These are phyloP conservation scores for Tricholoma sp. DNA, from an alignment of 768 basidiomycete species.

Conservation along the genomic window DNA sequence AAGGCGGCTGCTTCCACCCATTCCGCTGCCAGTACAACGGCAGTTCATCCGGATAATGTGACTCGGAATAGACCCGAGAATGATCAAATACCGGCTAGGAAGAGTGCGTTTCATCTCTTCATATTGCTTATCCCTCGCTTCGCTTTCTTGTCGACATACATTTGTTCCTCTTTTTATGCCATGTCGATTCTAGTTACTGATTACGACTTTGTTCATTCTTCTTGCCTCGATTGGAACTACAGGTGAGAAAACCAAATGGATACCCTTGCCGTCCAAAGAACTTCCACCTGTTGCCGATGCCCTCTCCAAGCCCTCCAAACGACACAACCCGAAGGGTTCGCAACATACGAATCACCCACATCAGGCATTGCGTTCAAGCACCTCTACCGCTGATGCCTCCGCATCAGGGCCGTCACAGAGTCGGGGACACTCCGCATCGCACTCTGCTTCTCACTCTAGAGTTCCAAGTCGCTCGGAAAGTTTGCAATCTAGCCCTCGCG, in stretches of 20 bases:
- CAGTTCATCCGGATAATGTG: conserved; percentile 7
- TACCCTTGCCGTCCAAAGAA: conserved; percentile 51
- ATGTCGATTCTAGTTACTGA: not conserved
- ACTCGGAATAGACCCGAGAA: conserved; percentile 2
- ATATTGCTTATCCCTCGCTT: no score
- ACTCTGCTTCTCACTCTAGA: conserved; percentile 36
- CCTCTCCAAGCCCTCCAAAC: conserved; percentile 11
- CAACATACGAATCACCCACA: conserved; percentile 3
- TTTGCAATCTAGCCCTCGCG: conserved; percentile 44
- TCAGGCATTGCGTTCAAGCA: conserved; percentile 4
- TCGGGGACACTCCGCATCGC: conserved; percentile 16
- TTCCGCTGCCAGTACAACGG: conserved; percentile 4
- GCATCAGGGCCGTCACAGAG: conserved; percentile 12
- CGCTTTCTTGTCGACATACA: no score
- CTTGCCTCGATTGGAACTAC: not conserved
- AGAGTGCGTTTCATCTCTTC: conserved; percentile 20
- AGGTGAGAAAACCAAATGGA: conserved; percentile 61
- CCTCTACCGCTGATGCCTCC: conserved; percentile 5
- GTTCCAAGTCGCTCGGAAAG: conserved; percentile 41
- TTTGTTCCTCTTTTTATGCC: not conserved
- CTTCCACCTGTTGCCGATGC: conserved; percentile 50
- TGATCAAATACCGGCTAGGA: conserved; percentile 12
- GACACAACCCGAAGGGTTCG: conserved; percentile 21
- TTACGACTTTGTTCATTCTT: not conserved
- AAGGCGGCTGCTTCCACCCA: conserved; percentile 20